phyloP scores from a whole-genome alignment of 2,329 filamentous ascomycete species.

The Colletotrichum orchidophilum region DNA sequence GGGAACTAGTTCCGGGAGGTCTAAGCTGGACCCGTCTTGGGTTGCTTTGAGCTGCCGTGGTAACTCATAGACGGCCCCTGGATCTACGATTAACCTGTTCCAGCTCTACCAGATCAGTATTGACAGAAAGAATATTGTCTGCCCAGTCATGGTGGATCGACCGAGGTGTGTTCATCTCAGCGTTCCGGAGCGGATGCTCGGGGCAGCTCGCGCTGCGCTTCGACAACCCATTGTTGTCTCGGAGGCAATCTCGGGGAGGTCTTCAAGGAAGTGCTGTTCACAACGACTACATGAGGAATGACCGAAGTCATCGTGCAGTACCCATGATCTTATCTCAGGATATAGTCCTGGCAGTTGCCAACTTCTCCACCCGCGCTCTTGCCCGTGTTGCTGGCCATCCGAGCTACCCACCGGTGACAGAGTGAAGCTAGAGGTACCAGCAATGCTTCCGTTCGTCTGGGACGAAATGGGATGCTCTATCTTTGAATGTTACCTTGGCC shows the following conservation, averaged over 20 bases:
- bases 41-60: background rate
- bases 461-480: background rate
- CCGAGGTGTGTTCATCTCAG: background rate
- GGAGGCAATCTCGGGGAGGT: background rate
- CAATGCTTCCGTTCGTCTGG: background rate
- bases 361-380: background rate
- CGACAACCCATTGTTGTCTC: background rate
- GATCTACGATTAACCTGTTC: background rate
- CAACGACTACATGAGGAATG: background rate
- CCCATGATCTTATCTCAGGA: background rate
- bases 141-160: background rate
- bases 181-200: background rate
- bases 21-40: background rate
- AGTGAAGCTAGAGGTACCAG: background rate
- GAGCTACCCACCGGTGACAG: background rate
- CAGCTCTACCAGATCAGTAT: background rate
- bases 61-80: background rate
- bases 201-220: background rate
- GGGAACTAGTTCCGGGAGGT: constrained; percentile 1
- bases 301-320: background rate
- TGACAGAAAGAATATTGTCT: background rate
- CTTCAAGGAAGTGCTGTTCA: background rate
- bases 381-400: background rate
- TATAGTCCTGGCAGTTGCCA: background rate
- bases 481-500: background rate